These are phyloP conservation scores for Drosera spatulata DNA, from an alignment of 179 eudicot genomes.

Conservation along the genomic window DNA sequence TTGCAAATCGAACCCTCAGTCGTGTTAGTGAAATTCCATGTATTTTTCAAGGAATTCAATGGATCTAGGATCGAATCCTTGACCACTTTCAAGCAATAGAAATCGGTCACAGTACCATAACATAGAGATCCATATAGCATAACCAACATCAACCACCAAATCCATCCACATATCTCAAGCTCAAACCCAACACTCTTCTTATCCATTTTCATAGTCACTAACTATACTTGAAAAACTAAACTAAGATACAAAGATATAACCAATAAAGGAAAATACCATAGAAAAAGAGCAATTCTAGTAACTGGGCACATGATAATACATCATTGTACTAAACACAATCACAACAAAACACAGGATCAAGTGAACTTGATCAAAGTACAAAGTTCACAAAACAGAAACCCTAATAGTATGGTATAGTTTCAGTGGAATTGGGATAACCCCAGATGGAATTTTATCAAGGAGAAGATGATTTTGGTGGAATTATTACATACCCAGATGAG, in stretches of 20 bases:
- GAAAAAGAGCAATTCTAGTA: background rate
- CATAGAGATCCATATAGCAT: conserved; percentile 17
- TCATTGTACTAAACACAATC: no score
- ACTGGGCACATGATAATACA: no score
- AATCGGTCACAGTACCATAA: conserved; percentile 34
- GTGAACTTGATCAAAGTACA: no score
- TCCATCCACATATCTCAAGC: background rate
- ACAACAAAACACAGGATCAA: no score
- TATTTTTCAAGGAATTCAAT: conserved; percentile 16
- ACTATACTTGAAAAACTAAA: conserved; percentile 5
- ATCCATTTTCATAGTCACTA: conserved; percentile 13
- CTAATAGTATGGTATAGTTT: no score
- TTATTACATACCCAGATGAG: no score
- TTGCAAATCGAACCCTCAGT: conserved; percentile 64
- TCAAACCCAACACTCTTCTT: conserved; percentile 3
- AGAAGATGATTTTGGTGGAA: no score
- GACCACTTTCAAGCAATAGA: conserved; percentile 34
- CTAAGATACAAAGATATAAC: background rate
- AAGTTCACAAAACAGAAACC: no score
- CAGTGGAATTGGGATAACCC: no score
- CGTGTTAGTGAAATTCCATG: conserved; percentile 59
- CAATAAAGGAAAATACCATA: background rate
- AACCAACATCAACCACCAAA: conserved; percentile 13
- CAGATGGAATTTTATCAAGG: no score
- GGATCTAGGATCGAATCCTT: conserved; percentile 38